Conservation (phyloP, 2,329 filamentous ascomycete species). For the Colletotrichum australisinense region DNA sequence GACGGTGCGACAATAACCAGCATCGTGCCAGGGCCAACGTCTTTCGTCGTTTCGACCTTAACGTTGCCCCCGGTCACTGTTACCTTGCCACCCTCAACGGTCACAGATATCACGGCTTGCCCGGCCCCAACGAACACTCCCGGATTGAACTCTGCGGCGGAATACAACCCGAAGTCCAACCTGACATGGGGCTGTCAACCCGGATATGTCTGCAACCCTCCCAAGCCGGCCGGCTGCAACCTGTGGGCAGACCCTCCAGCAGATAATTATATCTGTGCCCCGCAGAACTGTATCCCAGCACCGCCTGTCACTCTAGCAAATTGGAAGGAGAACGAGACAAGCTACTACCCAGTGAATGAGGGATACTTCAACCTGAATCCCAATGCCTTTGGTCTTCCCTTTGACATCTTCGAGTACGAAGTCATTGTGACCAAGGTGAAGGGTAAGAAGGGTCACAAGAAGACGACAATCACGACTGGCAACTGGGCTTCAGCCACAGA, state of each 20-base stretch:
- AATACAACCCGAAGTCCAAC: conserved; percentile 51
- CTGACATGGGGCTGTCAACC: conserved; percentile 65
- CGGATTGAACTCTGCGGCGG: conserved; percentile 30
- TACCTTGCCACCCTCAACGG: conserved; percentile 32
- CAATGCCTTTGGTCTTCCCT: conserved; percentile 70
- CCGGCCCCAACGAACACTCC: conserved; percentile 54
- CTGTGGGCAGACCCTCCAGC: conserved; percentile 61
- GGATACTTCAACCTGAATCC: conserved; percentile 77
- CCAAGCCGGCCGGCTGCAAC: conserved; percentile 61
- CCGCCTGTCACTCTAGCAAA: conserved; percentile 48
- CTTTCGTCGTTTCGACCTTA: conserved; percentile 34
- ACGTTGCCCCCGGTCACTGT: conserved; percentile 43
- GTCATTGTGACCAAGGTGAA: conserved; percentile 49
- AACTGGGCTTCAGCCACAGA: conserved; percentile 65
- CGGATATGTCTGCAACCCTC: conserved; percentile 64
- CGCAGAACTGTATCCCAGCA: conserved; percentile 55
- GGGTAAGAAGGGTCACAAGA: conserved; percentile 45
- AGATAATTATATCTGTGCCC: conserved; percentile 59
- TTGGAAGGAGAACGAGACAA: conserved; percentile 59
- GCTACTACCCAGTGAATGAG: conserved; percentile 62
- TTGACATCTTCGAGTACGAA: conserved; percentile 68
- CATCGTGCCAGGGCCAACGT: conserved; percentile 39
- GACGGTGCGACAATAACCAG: conserved; percentile 44
- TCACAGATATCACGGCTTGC: conserved; percentile 51
- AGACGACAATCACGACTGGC: conserved; percentile 62